Evolutionary conservation across 2,329 filamentous ascomycete species (phyloP), one percentile per base, ranked within the genome.

Genomic region (Hymenoscyphus salicellus): DNA sequence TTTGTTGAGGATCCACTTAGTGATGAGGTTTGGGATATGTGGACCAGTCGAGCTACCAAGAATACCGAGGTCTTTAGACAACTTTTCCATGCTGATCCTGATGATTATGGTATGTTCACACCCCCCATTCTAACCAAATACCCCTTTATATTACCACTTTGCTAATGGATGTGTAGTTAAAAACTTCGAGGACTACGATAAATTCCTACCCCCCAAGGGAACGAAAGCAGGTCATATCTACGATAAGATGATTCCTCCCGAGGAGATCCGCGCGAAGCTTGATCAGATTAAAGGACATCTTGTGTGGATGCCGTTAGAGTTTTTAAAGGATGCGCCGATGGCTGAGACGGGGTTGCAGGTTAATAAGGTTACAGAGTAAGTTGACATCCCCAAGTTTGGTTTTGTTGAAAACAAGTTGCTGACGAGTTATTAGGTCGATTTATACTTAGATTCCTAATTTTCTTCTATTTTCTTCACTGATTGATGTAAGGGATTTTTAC

Each of bases 281-380:
- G 88, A 92, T 72, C 83, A 89, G 73, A 86, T 98, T 70, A 89
- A 87, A 78, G 94, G 94, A 0, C 94, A 98, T 79, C 77, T 98
- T 49, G 94, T 98, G 6, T 96, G 92, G 91, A 94, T 97, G 88
- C 93, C 93, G n/a, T 77, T 98, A 72, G 86, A 93, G 56, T 98
- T 97, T 75, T 78, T 98, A 74, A 83, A 85, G 72, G 88, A 96
- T 68, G 92, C 89, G 0, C 84, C 91, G 72, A 96, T 98, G 93
- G 93, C 93, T 0, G 93, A 97, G 79, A 58, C 85, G 72, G 93
- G 94, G 20, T 26, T 52, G 10, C 46, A 52, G 20, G 20, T 52
- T 26, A 52, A 52, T 52, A 52, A 52, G 14, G 20, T 52, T 52
- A 52, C 46, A 14, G 46, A 52, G 46, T 52, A 14, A 26, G 46